These are phyloP conservation scores for Debaryomyces sp. DNA, from an alignment of 1,139 yeast species.

Conservation along the genomic window DNA sequence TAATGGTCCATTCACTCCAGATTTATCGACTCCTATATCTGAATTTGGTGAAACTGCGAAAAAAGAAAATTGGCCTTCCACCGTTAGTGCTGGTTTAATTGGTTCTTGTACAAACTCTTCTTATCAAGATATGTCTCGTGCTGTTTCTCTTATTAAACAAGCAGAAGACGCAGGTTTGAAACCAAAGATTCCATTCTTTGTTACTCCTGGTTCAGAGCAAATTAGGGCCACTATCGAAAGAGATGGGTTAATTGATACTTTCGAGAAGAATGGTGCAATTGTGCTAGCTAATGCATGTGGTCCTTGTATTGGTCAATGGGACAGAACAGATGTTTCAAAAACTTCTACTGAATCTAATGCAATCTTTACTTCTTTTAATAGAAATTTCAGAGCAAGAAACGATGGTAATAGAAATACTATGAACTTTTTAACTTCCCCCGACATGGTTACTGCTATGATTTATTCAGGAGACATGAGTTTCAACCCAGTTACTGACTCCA, in stretches of 20 bases:
- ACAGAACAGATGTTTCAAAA: conserved; percentile 68
- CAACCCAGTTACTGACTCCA: conserved; percentile 83
- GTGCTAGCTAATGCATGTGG: conserved; percentile 98
- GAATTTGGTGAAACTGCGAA: conserved; percentile 64
- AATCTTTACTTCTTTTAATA: conserved; percentile 92
- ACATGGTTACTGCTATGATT: conserved; percentile 94
- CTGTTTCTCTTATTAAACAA: conserved; percentile 82
- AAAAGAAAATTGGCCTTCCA: conserved; percentile 77
- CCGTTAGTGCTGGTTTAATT: conserved; percentile 85
- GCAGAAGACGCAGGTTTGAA: conserved; percentile 85
- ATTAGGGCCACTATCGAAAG: conserved; percentile 96
- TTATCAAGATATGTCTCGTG: conserved; percentile 96
- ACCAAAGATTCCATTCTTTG: conserved; percentile 90
- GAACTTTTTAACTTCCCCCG: conserved; percentile 97
- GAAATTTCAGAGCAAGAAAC: conserved; percentile 96
- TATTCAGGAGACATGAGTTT: conserved; percentile 88
- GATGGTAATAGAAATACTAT: conserved; percentile 97
- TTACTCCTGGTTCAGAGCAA: conserved; percentile 99
- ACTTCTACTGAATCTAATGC: conserved; percentile 72
- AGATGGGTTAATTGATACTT: conserved; percentile 82
- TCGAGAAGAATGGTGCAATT: conserved; percentile 82
- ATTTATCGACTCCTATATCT: conserved; percentile 84
- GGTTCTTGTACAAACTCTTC: conserved; percentile 99
- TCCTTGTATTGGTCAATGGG: conserved; percentile 99
- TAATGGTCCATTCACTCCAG: conserved; percentile 96